A percentile compares a stretch with the other conserved stretches of the same genome.
Evolutionary conservation across 768 basidiomycete genomes (phyloP).

Genomic region (Galerina sulciceps): DNA sequence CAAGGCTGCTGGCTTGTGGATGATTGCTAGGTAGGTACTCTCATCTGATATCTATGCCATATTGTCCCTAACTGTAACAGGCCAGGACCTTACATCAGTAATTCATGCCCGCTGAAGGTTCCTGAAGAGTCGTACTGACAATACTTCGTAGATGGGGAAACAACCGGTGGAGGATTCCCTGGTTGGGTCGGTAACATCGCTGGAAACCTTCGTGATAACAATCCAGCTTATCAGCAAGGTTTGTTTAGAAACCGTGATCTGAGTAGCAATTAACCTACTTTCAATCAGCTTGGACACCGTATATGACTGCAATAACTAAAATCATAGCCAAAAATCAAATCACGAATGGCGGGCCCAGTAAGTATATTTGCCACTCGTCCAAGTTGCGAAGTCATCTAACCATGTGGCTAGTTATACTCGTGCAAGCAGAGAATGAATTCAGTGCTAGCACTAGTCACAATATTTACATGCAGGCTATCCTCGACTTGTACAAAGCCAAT

Average conservation of each 20-base stretch:
- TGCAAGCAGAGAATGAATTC: slow-evolving; percentile 63
- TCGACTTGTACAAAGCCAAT: slow-evolving; percentile 46
- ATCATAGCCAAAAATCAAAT: slow-evolving; percentile 60
- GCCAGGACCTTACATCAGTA: slow-evolving; percentile 59
- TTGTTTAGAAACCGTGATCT: neutral
- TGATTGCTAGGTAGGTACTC: neutral
- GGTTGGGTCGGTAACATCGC: slow-evolving; percentile 63
- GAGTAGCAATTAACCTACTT: neutral
- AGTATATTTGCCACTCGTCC: slow-evolving; percentile 8
- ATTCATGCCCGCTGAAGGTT: slow-evolving; percentile 4
- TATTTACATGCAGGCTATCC: slow-evolving; percentile 54
- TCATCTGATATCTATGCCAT: too few relatives aligned
- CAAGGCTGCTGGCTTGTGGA: slow-evolving; percentile 56
- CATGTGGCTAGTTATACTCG: slow-evolving; percentile 42
- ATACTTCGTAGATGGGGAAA: slow-evolving; percentile 42
- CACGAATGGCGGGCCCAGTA: slow-evolving; percentile 62
- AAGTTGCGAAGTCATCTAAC: neutral
- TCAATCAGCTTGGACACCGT: slow-evolving; percentile 54
- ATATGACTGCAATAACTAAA: slow-evolving; percentile 52
- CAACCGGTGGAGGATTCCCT: slow-evolving; percentile 60
- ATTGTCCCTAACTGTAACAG: slow-evolving; percentile 22
- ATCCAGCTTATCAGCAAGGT: slow-evolving; percentile 51
- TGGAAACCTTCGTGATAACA: slow-evolving; percentile 52
- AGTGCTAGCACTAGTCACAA: slow-evolving; percentile 44
- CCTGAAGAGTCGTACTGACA: neutral